Percentiles rank a stretch among this genome's conserved stretches.
Evolutionary conservation across 179 eudicot genomes (phyloP).

Genomic region (Monotropa hypopitys): DNA sequence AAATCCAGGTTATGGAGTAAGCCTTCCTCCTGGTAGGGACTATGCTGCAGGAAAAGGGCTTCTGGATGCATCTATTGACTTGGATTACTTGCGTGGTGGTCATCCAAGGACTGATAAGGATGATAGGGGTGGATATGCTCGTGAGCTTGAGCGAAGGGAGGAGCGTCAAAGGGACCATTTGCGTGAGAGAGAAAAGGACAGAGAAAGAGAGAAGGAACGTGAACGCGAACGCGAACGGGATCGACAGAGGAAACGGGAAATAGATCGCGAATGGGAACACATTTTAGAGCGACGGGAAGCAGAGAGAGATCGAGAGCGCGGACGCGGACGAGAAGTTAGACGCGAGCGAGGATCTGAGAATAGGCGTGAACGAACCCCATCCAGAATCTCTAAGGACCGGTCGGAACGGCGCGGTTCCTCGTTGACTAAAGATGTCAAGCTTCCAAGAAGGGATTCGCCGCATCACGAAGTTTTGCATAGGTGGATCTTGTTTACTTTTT

Average conservation of each 20-base stretch:
- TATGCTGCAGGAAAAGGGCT: constrained; percentile 84
- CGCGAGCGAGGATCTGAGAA: constrained; percentile 42
- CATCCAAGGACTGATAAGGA: constrained; percentile 56
- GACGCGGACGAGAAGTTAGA: constrained; percentile 38
- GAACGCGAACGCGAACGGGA: constrained; percentile 55
- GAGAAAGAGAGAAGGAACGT: constrained; percentile 51
- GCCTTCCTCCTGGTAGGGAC: constrained; percentile 97
- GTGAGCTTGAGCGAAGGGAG: constrained; percentile 63
- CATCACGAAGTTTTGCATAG: constrained; percentile 77
- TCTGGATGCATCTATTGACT: constrained; percentile 48
- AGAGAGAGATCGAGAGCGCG: constrained; percentile 38
- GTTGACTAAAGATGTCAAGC: constrained; percentile 44
- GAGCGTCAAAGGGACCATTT: constrained; percentile 57
- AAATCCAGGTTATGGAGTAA: constrained; percentile 92
- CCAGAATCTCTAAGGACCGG: constrained; percentile 61
- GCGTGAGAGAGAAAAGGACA: constrained; percentile 54
- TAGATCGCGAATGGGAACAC: constrained; percentile 47
- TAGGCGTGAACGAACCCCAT: constrained; percentile 59
- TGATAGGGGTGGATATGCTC: constrained; percentile 38
- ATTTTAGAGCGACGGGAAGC: constrained; percentile 28
- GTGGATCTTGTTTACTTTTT: constrained; percentile 54
- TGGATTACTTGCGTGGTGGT: constrained; percentile 52
- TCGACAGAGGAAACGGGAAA: constrained; percentile 35
- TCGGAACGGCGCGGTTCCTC: constrained; percentile 61
- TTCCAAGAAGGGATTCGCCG: constrained; percentile 63